Base-by-base conservation (phyloP, 768 basidiomycete genomes). In the Russula dissimulans region DNA sequence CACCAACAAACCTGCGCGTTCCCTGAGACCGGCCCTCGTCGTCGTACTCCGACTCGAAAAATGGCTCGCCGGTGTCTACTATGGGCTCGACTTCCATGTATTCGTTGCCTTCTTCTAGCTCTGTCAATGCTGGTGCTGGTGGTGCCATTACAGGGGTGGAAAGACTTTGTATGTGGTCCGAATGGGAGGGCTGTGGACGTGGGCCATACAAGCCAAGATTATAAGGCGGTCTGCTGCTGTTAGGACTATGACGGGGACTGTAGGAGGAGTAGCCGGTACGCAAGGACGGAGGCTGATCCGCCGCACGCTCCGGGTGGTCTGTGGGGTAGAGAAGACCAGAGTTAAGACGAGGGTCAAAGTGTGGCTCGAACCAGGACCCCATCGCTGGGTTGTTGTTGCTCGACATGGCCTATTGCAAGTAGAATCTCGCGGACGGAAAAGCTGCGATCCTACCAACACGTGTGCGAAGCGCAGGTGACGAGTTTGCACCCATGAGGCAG, bases 1-100 rank as follows among this genome's bases (percentile, higher is more conserved):
- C 65, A 5, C 65, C 65, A 4, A 66, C 63, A 42, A 66, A 66
- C 44, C 59, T 56, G 38, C 44, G 45, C 36, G 29, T 58, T 22
- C 55, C 38, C 3, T 54, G 39, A 12, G 52, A 46, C 22, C 0
- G 45, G 29, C 11, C 15, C 42, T 22, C 54, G 14, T 60, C 55
- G 31, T 64, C 54, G n/a, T 43, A 60, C 32, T 53, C 51, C 6
- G 55, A 60, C 15, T 43, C 29, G 15, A 38, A 41, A 8, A 45
- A 18, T 9, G 56, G 54, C 31, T 5, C 29, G 14, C 12, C 55
- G 0, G 5, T 2, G 4, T 60, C 58, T 15, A 17, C 29, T 14
- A 8, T 34, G 26, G 65, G 53, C 3, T 64, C 63, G 12, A 66
- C 53, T 15, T 60, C 57, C 50, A 64, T 64, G 9, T 59, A 62